phyloP scores from a whole-genome alignment of 352 stramenopile species.

The Globisporangium carolinianum region DNA sequence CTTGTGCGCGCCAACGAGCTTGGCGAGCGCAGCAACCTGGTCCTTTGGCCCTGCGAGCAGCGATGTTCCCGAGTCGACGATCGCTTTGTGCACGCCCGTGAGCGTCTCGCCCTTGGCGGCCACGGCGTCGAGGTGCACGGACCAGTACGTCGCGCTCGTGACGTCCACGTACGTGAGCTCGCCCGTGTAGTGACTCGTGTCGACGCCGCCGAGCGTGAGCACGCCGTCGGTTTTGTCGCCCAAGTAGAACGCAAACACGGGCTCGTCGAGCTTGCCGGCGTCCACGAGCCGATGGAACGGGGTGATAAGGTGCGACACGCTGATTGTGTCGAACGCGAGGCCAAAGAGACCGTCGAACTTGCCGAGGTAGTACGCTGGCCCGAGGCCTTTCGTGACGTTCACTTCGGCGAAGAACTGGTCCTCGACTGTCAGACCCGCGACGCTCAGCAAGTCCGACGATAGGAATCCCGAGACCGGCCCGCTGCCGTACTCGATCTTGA shows the following conservation, averaged over 20 bases:
- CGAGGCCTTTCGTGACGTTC: conserved; percentile 83
- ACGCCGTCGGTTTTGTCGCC: conserved; percentile 33
- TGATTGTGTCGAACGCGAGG: conserved; percentile 84
- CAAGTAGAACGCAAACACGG: conserved; percentile 89
- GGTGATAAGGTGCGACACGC: conserved; percentile 67
- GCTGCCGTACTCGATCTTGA: conserved; percentile 86
- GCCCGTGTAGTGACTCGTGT: conserved; percentile 80
- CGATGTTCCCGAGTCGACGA: conserved; percentile 19
- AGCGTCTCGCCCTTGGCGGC: conserved; percentile 23
- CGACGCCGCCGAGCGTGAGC: conserved; percentile 25
- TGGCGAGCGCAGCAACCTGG: conserved; percentile 15
- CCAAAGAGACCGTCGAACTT: conserved; percentile 94
- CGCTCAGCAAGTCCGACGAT: conserved; percentile 47
- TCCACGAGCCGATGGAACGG: conserved; percentile 87
- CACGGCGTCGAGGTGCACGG: conserved; percentile 29
- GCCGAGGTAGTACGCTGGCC: conserved; percentile 81
- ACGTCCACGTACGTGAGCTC: conserved; percentile 67
- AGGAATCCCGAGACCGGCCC: conserved; percentile 76
- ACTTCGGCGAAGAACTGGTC: conserved; percentile 84
- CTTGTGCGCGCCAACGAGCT: conserved; percentile 49
- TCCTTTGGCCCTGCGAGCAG: conserved; percentile 14
- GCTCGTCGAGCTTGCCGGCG: conserved; percentile 53
- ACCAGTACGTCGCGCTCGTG: conserved; percentile 17
- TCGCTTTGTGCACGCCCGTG: conserved; percentile 15
- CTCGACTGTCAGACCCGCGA: conserved; percentile 25